These are phyloP conservation scores for Apiospora rasikravindrae DNA, from an alignment of 2,329 filamentous ascomycete species.

Conservation along the genomic window DNA sequence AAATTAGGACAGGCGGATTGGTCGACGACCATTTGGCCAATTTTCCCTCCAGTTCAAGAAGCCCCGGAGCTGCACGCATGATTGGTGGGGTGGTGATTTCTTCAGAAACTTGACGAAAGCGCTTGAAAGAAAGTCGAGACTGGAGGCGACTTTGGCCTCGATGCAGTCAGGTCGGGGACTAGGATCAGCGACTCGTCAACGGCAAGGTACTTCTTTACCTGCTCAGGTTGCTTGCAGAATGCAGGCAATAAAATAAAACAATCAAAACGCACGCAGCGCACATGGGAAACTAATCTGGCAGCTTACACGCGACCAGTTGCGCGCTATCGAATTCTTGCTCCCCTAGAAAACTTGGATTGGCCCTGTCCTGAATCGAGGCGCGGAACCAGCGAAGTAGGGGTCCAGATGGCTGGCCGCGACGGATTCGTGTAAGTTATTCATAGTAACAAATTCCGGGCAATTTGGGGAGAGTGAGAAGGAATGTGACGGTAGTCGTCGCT, in stretches of 20 bases:
- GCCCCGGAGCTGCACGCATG: conserved; percentile 8
- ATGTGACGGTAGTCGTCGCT: neutral
- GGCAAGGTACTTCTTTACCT: neutral
- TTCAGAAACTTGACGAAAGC: too few species aligned
- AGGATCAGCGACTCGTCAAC: neutral
- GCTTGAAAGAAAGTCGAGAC: neutral
- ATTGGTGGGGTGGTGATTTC: neutral
- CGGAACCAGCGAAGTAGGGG: conserved; percentile 4
- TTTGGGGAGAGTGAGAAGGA: neutral
- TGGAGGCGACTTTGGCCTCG: neutral
- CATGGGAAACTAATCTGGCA: conserved; percentile 11
- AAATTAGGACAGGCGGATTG: neutral
- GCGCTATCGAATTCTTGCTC: neutral
- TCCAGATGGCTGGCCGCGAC: neutral
- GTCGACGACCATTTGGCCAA: conserved; percentile 9
- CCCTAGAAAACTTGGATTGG: neutral
- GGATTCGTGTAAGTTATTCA: conserved; percentile 14
- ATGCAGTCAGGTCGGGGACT: neutral
- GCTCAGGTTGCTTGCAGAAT: neutral
- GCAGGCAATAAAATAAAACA: neutral
- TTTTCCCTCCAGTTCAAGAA: conserved; percentile 3
- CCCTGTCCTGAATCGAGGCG: neutral
- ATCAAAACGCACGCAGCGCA: neutral
- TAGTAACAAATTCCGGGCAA: conserved; percentile 14
- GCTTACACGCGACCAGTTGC: neutral